Base-by-base conservation (phyloP, 345 rosid genomes). In the Hypericum androsaemum region DNA sequence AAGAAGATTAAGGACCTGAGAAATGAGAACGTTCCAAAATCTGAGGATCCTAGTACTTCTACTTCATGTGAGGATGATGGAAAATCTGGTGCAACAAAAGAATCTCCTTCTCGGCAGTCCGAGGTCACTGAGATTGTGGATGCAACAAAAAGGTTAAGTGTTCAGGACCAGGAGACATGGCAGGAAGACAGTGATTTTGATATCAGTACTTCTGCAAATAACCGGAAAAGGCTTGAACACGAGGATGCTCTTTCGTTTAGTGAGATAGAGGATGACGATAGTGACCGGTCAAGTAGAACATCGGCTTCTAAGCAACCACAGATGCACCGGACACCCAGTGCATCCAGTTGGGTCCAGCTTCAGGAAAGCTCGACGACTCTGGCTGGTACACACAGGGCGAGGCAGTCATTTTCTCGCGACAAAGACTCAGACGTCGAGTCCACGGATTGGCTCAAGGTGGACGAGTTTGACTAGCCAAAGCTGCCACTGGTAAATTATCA, bases 361-460 rank as follows among this genome's bases (percentile, higher is more conserved):
- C 71, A 67, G 12, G 66, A 64, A 43, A 61, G 72, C 58, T 63
- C 69, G 39, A 72, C 61, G 50, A 53, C 63, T 38, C 66, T 48
- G 12, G 53, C 35, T 14, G 61, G 51, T 48, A 48, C 5, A 37
- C 74, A 62, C 8, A 75, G 63, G 63, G 48, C 68, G 22, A 40
- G 69, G 48, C 70, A 39, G 42, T 67, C 78, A 45, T 59, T 38
- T 59, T 64, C 70, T 47, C 77, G 71, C 12, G 78, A 76, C 37
- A 80, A 78, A 64, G 77, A 78, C 48, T 84, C 85, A 0, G 94
- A 81, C 71, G 81, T 74, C 12, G 83, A 79, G 50, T 80, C 81
- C 10, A 78, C 59, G 45, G 94, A 81, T 14, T 84, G 88, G 88
- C 73, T 77, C 61, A 72, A 78, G 2, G 68, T 77, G 16, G 85